Percentiles rank a stretch among this genome's conserved stretches.
These are phyloP conservation scores for Yamadazyma dendronema DNA, from an alignment of 1,139 yeast species.

Conservation along the genomic window DNA sequence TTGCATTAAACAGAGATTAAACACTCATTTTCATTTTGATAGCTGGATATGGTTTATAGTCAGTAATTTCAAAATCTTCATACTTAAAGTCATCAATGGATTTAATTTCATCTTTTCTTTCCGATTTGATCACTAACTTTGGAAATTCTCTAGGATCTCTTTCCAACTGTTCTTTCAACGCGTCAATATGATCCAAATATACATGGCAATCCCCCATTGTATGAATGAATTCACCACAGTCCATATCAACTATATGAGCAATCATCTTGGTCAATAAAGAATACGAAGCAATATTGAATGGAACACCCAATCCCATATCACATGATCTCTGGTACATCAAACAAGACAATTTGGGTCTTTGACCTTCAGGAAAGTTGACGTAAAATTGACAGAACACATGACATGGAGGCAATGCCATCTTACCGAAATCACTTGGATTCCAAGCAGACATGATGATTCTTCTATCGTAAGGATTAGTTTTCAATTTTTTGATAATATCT, in stretches of 20 bases:
- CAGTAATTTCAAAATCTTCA: conserved; percentile 81
- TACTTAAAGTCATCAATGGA: conserved; percentile 82
- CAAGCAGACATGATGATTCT: conserved; percentile 94
- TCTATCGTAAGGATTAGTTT: conserved; percentile 88
- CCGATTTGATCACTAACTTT: conserved; percentile 63
- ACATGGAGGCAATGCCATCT: conserved; percentile 98
- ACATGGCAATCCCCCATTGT: conserved; percentile 97
- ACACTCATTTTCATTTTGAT: conserved; percentile 87
- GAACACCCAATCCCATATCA: conserved; percentile 99
- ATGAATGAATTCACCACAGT: conserved; percentile 92
- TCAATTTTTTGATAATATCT: conserved; percentile 74
- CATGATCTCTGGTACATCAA: conserved; percentile 95
- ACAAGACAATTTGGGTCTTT: conserved; percentile 74
- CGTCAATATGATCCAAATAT: conserved; percentile 88
- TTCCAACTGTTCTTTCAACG: conserved; percentile 71
- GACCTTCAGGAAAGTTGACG: conserved; percentile 68
- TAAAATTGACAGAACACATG: conserved; percentile 95
- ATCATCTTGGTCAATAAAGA: conserved; percentile 91
- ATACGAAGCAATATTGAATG: conserved; percentile 95
- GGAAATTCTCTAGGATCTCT: conserved; percentile 84
- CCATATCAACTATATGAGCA: conserved; percentile 91
- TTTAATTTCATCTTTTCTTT: conserved; percentile 44
- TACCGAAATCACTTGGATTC: conserved; percentile 93
- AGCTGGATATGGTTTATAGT: conserved; percentile 76
- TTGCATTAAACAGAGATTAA: not conserved